Conservation (phyloP, 305 asterid genomes). For the Withania somnifera region DNA sequence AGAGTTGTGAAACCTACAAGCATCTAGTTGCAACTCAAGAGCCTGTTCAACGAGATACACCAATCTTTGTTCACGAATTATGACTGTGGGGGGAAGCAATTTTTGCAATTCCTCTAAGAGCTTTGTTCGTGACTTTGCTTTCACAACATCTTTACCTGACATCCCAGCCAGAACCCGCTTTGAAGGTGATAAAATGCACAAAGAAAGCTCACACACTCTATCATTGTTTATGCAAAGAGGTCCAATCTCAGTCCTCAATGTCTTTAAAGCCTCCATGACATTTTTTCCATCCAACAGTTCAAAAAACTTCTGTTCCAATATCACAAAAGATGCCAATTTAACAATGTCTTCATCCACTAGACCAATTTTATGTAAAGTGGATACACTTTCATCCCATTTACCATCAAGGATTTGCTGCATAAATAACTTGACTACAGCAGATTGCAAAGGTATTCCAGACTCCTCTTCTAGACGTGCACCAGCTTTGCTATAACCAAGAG, state of each 20-base stretch:
- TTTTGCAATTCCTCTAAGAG: slow-evolving; percentile 21
- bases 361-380: slow-evolving; percentile 15
- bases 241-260: slow-evolving; percentile 20
- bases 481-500: slow-evolving; percentile 26
- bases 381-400: slow-evolving; percentile 27
- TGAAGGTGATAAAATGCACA: slow-evolving; percentile 13
- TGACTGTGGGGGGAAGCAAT: slow-evolving; percentile 19
- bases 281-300: slow-evolving; percentile 16
- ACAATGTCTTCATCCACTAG: slow-evolving; percentile 11
- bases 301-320: slow-evolving; percentile 28
- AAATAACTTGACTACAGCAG: slow-evolving; percentile 10
- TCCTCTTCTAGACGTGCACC: slow-evolving; percentile 28
- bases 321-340: slow-evolving; percentile 16
- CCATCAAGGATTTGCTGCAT: slow-evolving; percentile 24
- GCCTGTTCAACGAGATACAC: slow-evolving; percentile 28
- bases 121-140: slow-evolving; percentile 1
- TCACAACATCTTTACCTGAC: neutral
- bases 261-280: slow-evolving; percentile 19
- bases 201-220: slow-evolving; percentile 21
- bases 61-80: slow-evolving; percentile 21
- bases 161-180: neutral
- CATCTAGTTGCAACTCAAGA: slow-evolving; percentile 26
- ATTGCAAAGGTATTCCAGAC: slow-evolving; percentile 25
- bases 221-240: slow-evolving; percentile 15
- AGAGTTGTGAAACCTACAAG: slow-evolving; percentile 27